A percentile compares a stretch with the other conserved stretches of the same genome.
These are phyloP conservation scores for Moricandia moricandioides DNA, from an alignment of 345 rosid genomes.

Conservation along the genomic window DNA sequence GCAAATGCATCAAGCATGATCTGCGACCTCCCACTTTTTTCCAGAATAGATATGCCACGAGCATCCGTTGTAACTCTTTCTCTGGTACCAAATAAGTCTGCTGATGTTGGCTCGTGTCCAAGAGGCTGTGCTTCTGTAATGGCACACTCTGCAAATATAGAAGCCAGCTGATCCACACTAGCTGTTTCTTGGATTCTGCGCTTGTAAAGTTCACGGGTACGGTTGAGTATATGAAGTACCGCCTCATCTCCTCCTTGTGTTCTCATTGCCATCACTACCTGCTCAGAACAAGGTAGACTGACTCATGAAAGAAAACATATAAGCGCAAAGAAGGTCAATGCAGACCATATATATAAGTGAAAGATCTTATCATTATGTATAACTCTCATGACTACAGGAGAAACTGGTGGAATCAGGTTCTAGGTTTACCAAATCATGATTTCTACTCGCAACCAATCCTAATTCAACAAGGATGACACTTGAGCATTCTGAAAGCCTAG, in stretches of 20 bases:
- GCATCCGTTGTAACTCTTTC: conserved; percentile 37
- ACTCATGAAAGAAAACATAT: conserved; percentile 2
- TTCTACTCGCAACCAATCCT: neutral
- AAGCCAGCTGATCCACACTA: conserved; percentile 72
- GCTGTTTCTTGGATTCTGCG: conserved; percentile 52
- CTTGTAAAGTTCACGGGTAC: conserved; percentile 72
- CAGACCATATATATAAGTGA: neutral
- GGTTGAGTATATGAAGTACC: conserved; percentile 54
- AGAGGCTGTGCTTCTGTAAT: conserved; percentile 77
- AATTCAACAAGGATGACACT: conserved; percentile 9
- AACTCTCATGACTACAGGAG: neutral
- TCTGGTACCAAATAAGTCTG: conserved; percentile 12
- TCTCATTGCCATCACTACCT: conserved; percentile 80
- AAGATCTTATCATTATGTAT: neutral
- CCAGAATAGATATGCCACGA: conserved; percentile 65
- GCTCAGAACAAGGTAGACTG: conserved; percentile 27
- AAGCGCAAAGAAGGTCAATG: neutral
- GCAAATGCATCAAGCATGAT: conserved; percentile 83
- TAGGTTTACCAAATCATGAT: neutral
- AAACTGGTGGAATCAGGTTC: neutral
- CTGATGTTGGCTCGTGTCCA: conserved; percentile 33
- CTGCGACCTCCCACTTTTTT: conserved; percentile 76
- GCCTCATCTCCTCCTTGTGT: conserved; percentile 80
- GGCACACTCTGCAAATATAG: conserved; percentile 88
- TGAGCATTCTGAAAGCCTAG: neutral